These are phyloP conservation scores for Euphorbia schlechtendalii DNA, from an alignment of 441 rosid species.

Conservation along the genomic window DNA sequence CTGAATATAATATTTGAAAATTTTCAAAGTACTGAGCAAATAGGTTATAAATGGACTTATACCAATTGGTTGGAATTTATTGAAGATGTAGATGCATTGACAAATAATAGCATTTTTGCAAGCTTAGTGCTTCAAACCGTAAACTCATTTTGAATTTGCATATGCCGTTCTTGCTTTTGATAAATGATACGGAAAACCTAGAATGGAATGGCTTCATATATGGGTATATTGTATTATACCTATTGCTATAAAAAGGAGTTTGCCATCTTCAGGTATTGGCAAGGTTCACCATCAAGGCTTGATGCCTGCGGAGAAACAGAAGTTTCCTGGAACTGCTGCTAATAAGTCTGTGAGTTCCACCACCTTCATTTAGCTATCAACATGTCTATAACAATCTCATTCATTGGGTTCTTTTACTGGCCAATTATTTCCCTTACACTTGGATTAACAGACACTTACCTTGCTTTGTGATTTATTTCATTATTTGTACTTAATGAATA, in stretches of 20 bases:
- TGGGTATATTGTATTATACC: background rate
- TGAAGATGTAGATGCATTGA: background rate
- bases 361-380: slow-evolving; percentile 1
- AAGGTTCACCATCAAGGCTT: slow-evolving; percentile 24
- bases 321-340: slow-evolving; percentile 25
- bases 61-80: background rate
- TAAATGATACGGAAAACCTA: background rate
- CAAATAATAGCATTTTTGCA: background rate
- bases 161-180: background rate
- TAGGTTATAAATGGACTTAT: background rate
- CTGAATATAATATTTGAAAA: background rate
- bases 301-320: slow-evolving; percentile 30
- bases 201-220: background rate
- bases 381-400: background rate
- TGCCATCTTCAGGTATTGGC: slow-evolving; percentile 39
- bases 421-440: background rate
- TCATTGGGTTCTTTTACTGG: slow-evolving; percentile 1
- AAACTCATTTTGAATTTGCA: background rate
- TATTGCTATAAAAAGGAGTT: slow-evolving; percentile 8
- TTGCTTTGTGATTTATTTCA: background rate
- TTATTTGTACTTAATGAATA: slow-evolving; percentile 9
- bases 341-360: slow-evolving; percentile 38
- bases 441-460: background rate
- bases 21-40: background rate
- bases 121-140: background rate